Evolutionary conservation across 371 early-diverging fungal genomes (phyloP).

Genomic region (Modicella reniformis): DNA sequence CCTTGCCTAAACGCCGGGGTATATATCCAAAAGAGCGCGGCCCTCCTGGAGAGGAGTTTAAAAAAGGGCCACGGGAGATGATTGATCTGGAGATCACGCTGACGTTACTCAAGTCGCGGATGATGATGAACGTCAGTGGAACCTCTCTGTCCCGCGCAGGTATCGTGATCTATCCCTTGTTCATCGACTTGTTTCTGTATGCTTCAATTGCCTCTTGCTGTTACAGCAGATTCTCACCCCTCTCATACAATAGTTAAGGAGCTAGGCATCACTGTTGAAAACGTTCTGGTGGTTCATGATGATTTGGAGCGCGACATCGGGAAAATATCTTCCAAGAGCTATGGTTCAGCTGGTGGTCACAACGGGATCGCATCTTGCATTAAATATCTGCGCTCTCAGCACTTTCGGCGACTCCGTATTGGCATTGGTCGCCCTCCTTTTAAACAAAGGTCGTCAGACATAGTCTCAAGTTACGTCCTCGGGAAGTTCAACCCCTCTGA

Average conservation of each 20-base stretch:
- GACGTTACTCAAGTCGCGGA: slow-evolving; percentile 70
- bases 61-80: slow-evolving; percentile 20
- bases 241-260: slow-evolving; percentile 52
- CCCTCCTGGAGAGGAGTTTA: not conserved
- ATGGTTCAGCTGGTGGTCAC: slow-evolving; percentile 76
- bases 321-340: slow-evolving; percentile 66
- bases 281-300: slow-evolving; percentile 79
- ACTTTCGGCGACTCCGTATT: slow-evolving; percentile 69
- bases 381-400: slow-evolving; percentile 60
- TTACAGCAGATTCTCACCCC: not conserved
- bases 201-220: not conserved
- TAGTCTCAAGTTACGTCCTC: slow-evolving; percentile 71
- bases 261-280: slow-evolving; percentile 43
- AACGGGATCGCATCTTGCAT: slow-evolving; percentile 81
- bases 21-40: not conserved
- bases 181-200: not conserved
- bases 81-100: slow-evolving; percentile 55
- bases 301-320: slow-evolving; percentile 79
- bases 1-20: not conserved
- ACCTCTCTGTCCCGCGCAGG: slow-evolving; percentile 75
- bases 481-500: slow-evolving; percentile 62
- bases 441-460: slow-evolving; percentile 55
- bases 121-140: slow-evolving; percentile 80
- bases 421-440: slow-evolving; percentile 74
- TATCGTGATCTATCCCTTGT: slow-evolving; percentile 27